Percentiles rank a stretch among this genome's conserved stretches.
Conservation (phyloP, 2,329 filamentous ascomycete genomes). For the Paraphoma chrysanthemicola region DNA sequence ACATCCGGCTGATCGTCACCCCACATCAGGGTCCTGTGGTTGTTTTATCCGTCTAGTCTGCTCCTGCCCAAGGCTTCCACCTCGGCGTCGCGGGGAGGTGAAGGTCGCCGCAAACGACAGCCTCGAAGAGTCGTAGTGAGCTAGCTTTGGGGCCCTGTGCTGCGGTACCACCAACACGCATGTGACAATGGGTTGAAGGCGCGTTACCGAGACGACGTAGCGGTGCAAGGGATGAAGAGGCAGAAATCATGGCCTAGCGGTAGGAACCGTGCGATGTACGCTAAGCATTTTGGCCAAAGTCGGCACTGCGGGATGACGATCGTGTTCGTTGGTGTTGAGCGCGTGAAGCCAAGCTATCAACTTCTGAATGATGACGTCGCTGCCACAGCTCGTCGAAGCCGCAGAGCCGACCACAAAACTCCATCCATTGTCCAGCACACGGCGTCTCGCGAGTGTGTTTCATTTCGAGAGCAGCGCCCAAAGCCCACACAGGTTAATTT, state of each 20-base stretch:
- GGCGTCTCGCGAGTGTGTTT: background rate
- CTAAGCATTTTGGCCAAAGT: conserved; percentile 12
- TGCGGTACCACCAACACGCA: background rate
- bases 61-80: background rate
- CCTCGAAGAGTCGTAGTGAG: background rate
- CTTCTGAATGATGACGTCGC: conserved; percentile 21
- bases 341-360: conserved; percentile 5
- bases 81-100: background rate
- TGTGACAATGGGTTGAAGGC: background rate
- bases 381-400: background rate
- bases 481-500: background rate
- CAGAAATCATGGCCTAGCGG: conserved; percentile 5
- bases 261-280: conserved; percentile 9
- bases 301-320: conserved; percentile 23
- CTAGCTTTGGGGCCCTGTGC: background rate
- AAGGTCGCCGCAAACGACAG: background rate
- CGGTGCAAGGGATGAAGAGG: conserved; percentile 3
- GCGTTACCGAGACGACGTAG: background rate
- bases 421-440: background rate
- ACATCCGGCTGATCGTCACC: conserved; percentile 27
- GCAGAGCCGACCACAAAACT: background rate
- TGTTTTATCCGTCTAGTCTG: conserved; percentile 20
- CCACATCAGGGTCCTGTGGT: conserved; percentile 18
- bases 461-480: background rate
- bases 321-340: conserved; percentile 8